Conservation (phyloP, 1,284 basidiomycete genomes). For the Inonotus hispidus region DNA sequence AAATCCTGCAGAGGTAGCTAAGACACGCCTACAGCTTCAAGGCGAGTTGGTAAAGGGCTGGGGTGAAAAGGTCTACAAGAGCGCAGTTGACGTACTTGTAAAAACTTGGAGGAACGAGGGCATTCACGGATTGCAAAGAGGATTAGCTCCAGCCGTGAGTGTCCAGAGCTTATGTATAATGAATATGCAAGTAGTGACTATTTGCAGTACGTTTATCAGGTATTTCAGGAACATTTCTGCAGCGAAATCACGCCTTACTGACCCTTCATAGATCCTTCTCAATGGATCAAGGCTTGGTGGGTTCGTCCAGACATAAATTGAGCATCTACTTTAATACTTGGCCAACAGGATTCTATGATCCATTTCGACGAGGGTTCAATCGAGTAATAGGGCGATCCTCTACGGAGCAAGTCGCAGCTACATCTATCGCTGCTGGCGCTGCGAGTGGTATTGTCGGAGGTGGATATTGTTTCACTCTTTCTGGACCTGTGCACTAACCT, state of each 20-base stretch:
- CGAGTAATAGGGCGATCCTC: slow-evolving; percentile 57
- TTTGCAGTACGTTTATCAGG: slow-evolving; percentile 84
- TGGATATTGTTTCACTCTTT: slow-evolving; percentile 27
- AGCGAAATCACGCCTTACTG: not conserved
- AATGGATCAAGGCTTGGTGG: slow-evolving; percentile 92
- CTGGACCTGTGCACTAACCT: slow-evolving; percentile 4
- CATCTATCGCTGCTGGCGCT: slow-evolving; percentile 82
- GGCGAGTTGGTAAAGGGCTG: slow-evolving; percentile 83
- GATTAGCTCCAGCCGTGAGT: slow-evolving; percentile 84
- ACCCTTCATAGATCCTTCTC: slow-evolving; percentile 63
- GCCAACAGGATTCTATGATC: slow-evolving; percentile 88
- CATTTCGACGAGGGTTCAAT: slow-evolving; percentile 76
- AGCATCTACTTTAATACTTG: not conserved
- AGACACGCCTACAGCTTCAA: slow-evolving; percentile 91
- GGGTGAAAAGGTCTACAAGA: slow-evolving; percentile 79
- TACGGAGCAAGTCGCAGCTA: slow-evolving; percentile 63
- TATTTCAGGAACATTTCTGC: slow-evolving; percentile 29
- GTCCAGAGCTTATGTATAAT: not conserved
- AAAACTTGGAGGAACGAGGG: slow-evolving; percentile 95
- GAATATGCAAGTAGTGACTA: not conserved
- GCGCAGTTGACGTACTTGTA: slow-evolving; percentile 78
- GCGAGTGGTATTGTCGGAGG: slow-evolving; percentile 88
- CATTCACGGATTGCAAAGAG: slow-evolving; percentile 85
- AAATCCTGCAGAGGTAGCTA: slow-evolving; percentile 87
- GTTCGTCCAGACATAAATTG: slow-evolving; percentile 20